A percentile compares a stretch with the other conserved stretches of the same genome.
phyloP scores from a whole-genome alignment of 75 land plant genomes.

The Gnetum montanum region DNA sequence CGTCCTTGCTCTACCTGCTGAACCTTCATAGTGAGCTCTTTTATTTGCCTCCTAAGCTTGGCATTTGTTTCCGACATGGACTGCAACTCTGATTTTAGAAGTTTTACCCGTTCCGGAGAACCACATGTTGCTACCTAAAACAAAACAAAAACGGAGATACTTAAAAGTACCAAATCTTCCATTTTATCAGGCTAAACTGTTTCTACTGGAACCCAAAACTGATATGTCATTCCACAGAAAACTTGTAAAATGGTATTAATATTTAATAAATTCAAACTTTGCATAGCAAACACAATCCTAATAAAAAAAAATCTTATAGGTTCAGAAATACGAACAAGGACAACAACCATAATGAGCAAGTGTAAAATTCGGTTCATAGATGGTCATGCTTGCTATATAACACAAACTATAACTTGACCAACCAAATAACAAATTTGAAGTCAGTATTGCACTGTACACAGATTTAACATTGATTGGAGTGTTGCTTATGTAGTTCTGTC shows the following conservation, averaged over 20 bases:
- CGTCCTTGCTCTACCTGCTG: slow-evolving; percentile 42
- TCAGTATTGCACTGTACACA: too few species aligned
- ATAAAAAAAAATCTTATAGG: too few species aligned
- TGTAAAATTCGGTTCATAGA: too few species aligned
- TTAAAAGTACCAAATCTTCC: neutral
- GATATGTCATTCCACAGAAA: too few species aligned
- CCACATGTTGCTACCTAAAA: slow-evolving; percentile 43
- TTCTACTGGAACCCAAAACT: neutral
- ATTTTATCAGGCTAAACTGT: neutral
- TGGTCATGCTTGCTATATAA: too few species aligned
- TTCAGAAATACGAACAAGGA: too few species aligned
- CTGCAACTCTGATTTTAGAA: slow-evolving; percentile 31
- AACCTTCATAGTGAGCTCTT: slow-evolving; percentile 35
- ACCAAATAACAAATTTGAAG: too few species aligned
- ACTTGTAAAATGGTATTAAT: neutral
- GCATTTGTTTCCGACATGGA: slow-evolving; percentile 36
- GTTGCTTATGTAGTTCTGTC: too few species aligned
- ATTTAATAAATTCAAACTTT: neutral
- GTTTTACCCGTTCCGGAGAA: slow-evolving; percentile 31
- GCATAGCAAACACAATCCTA: neutral
- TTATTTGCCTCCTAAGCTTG: slow-evolving; percentile 41
- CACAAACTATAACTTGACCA: too few species aligned
- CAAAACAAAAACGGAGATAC: neutral
- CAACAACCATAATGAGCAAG: too few species aligned
- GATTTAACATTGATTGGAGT: too few species aligned